These are phyloP conservation scores for Trichoderma semiorbis DNA, from an alignment of 2,329 filamentous ascomycete species.

Conservation along the genomic window DNA sequence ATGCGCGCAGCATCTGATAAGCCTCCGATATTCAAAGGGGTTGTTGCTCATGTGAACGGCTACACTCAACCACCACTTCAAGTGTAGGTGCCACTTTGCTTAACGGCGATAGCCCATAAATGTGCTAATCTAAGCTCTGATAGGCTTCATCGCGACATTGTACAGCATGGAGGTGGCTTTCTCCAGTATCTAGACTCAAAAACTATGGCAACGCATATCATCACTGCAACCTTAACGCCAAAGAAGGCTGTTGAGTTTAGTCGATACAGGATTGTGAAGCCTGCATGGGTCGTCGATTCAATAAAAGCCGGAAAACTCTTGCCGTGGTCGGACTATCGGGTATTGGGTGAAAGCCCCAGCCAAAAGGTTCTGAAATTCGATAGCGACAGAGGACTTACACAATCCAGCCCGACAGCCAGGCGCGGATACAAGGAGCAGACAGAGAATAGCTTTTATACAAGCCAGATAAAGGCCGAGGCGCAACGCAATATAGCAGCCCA, in stretches of 20 bases:
- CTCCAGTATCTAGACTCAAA: conserved; percentile 94
- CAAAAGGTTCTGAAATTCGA: conserved; percentile 71
- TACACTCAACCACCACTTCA: conserved; percentile 94
- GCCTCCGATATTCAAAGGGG: conserved; percentile 82
- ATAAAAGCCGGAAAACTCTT: conserved; percentile 75
- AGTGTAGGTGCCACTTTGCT: conserved; percentile 45
- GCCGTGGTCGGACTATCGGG: conserved; percentile 80
- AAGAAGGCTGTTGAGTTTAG: conserved; percentile 90
- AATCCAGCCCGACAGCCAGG: conserved; percentile 54
- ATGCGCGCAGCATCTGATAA: conserved; percentile 67
- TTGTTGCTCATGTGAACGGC: conserved; percentile 89
- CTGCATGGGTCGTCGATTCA: conserved; percentile 90
- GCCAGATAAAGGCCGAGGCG: conserved; percentile 54
- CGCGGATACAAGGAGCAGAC: conserved; percentile 77
- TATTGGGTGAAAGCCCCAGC: conserved; percentile 77
- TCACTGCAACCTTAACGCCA: conserved; percentile 82
- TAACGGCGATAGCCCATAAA: not conserved
- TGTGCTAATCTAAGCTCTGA: conserved; percentile 19
- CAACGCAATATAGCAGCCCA: not conserved
- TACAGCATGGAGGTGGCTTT: conserved; percentile 90
- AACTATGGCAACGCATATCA: conserved; percentile 92
- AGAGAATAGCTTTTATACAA: conserved; percentile 77
- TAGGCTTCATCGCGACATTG: conserved; percentile 76
- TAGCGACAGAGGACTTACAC: conserved; percentile 62
- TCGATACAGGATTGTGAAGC: conserved; percentile 88